phyloP scores from a whole-genome alignment of 2,329 filamentous ascomycete species.

The Pseudogymnoascus sp. region DNA sequence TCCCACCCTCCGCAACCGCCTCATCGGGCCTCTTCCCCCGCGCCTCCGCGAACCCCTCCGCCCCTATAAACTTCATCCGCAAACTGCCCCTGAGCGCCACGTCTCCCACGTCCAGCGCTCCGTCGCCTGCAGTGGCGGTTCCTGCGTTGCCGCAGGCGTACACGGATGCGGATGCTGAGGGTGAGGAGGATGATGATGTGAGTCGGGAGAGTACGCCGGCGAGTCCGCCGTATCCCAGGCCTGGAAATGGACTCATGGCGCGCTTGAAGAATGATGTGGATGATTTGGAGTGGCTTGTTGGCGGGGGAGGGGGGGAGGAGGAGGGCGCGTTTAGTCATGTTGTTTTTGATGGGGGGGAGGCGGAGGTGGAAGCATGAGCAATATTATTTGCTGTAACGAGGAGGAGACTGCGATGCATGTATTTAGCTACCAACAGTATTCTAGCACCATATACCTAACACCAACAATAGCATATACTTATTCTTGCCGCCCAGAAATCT shows the following conservation, averaged over 20 bases:
- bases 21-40: conserved; percentile 30
- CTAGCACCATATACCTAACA: too few relatives aligned
- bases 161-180: conserved; percentile 15
- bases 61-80: conserved; percentile 34
- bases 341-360: conserved; percentile 18
- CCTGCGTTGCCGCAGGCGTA: background rate
- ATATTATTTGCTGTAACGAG: background rate
- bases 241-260: conserved; percentile 51
- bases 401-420: background rate
- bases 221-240: conserved; percentile 55
- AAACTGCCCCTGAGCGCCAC: conserved; percentile 25
- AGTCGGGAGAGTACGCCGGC: conserved; percentile 44
- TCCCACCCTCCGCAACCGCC: conserved; percentile 27
- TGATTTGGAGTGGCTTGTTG: conserved; percentile 55
- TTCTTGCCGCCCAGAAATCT: too few relatives aligned
- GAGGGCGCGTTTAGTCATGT: conserved; percentile 28
- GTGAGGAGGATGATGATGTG: conserved; percentile 28
- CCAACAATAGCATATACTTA: background rate
- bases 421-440: background rate
- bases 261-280: conserved; percentile 48
- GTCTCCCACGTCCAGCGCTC: conserved; percentile 3
- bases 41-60: conserved; percentile 31
- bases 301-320: conserved; percentile 41
- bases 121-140: background rate
- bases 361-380: background rate